Percentiles rank a stretch among this genome's conserved stretches.
phyloP scores from a whole-genome alignment of 805 yeast genomes.

The Candida tibetensis region DNA sequence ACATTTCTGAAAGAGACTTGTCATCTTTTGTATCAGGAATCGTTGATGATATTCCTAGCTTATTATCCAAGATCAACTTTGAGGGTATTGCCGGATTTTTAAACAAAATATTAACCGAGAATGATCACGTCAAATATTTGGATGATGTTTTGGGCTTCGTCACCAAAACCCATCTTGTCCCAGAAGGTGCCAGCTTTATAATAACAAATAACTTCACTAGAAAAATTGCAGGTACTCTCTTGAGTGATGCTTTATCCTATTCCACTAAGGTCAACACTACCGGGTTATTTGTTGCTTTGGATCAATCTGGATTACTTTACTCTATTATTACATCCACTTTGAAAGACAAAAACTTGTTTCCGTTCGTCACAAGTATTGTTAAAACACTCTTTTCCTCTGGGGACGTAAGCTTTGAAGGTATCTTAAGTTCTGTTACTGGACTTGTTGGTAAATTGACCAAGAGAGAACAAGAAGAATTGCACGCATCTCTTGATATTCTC shows the following conservation, averaged over 20 bases:
- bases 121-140: slow-evolving; percentile 19
- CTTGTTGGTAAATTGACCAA: slow-evolving; percentile 5
- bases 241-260: slow-evolving; percentile 15
- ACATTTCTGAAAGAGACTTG: slow-evolving; percentile 8
- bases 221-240: slow-evolving; percentile 14
- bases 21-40: slow-evolving; percentile 8
- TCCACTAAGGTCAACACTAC: slow-evolving; percentile 21
- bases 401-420: slow-evolving; percentile 12
- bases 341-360: slow-evolving; percentile 21
- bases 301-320: slow-evolving; percentile 29
- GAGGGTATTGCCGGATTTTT: slow-evolving; percentile 30
- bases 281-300: slow-evolving; percentile 26
- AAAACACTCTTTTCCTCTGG: slow-evolving; percentile 19
- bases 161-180: slow-evolving; percentile 22
- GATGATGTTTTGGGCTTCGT: slow-evolving; percentile 23
- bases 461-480: slow-evolving; percentile 1
- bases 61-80: slow-evolving; percentile 14
- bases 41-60: slow-evolving; percentile 14
- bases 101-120: slow-evolving; percentile 21
- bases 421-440: slow-evolving; percentile 12
- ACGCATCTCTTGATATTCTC: neutral
- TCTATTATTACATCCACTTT: slow-evolving; percentile 22
- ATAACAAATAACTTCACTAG: slow-evolving; percentile 24
- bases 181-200: slow-evolving; percentile 21
- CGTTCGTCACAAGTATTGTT: slow-evolving; percentile 21